phyloP scores from a whole-genome alignment of 1,284 basidiomycete species.

The Apiotrichum gamsii region DNA sequence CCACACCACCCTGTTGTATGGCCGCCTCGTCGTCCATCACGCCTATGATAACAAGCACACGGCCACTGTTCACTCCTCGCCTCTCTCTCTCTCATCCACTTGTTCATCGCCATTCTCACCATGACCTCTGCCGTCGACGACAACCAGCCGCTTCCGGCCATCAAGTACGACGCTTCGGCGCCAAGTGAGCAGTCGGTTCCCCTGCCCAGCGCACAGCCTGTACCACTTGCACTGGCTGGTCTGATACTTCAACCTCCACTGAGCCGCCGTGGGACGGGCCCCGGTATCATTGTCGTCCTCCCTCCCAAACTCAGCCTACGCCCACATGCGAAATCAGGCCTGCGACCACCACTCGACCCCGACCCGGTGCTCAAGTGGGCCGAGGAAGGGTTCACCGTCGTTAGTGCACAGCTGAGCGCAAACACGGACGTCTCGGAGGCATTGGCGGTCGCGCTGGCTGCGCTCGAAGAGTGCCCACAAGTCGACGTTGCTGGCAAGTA shows the following conservation, averaged over 20 bases:
- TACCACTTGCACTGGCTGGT: conserved; percentile 2
- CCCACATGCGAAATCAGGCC: conserved; percentile 6
- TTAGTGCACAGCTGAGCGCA: conserved; percentile 6
- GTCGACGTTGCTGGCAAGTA: conserved; percentile 6
- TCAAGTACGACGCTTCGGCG: conserved; percentile 4
- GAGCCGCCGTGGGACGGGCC: conserved; percentile 11
- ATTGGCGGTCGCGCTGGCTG: conserved; percentile 8
- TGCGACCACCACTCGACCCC: conserved; percentile 14
- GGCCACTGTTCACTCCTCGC: too few species aligned
- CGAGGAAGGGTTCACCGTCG: conserved; percentile 19
- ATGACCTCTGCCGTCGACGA: too few species aligned
- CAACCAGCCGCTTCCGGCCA: neutral
- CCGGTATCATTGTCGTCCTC: conserved; percentile 13
- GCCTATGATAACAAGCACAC: too few species aligned
- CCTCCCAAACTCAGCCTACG: conserved; percentile 9
- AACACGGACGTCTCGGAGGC: conserved; percentile 13
- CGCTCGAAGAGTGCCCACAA: conserved; percentile 4
- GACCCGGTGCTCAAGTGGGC: conserved; percentile 21
- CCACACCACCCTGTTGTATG: too few species aligned
- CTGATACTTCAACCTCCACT: conserved; percentile 15
- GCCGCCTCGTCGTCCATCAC: too few species aligned
- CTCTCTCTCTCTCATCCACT: too few species aligned
- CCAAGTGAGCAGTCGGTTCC: conserved; percentile 3
- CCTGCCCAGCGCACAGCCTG: conserved; percentile 1
- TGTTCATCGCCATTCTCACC: too few species aligned